These are phyloP conservation scores for Dendrobium huoshanense DNA, from an alignment of 106 monocot species.

Conservation along the genomic window DNA sequence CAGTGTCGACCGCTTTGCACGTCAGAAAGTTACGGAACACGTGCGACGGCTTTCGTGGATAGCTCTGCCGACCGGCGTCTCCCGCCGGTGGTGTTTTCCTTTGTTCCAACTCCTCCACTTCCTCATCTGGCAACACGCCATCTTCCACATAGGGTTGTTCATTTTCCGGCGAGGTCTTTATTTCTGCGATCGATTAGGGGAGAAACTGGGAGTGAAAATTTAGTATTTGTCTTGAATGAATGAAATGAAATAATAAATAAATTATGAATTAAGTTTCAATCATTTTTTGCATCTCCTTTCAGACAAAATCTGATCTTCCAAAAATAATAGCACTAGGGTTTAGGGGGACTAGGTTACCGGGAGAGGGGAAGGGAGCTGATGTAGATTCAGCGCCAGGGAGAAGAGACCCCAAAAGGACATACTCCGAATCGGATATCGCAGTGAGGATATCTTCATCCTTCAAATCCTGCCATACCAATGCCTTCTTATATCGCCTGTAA, in stretches of 20 bases:
- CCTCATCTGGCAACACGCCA: no score
- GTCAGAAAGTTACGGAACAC: conserved; percentile 29
- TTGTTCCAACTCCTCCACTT: neutral
- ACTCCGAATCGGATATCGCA: conserved; percentile 60
- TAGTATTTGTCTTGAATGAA: neutral
- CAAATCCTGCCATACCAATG: conserved; percentile 72
- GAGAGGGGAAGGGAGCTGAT: neutral
- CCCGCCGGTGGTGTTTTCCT: neutral
- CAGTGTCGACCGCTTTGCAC: conserved; percentile 21
- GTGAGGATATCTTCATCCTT: conserved; percentile 67
- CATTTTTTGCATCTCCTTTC: no score
- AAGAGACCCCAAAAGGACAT: conserved; percentile 57
- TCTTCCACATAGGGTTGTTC: neutral
- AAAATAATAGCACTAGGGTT: no score
- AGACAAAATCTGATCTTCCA: no score
- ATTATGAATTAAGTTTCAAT: no score
- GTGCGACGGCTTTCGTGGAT: neutral
- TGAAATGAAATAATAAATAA: no score
- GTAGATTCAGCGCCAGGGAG: neutral
- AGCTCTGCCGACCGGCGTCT: neutral
- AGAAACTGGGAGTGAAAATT: neutral
- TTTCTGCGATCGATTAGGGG: conserved; percentile 1
- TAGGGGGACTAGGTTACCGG: neutral
- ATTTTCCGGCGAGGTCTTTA: neutral
- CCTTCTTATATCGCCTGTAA: conserved; percentile 47